Base-by-base conservation (phyloP, 805 yeast genomes). In the Cyberlindnera veronae region DNA sequence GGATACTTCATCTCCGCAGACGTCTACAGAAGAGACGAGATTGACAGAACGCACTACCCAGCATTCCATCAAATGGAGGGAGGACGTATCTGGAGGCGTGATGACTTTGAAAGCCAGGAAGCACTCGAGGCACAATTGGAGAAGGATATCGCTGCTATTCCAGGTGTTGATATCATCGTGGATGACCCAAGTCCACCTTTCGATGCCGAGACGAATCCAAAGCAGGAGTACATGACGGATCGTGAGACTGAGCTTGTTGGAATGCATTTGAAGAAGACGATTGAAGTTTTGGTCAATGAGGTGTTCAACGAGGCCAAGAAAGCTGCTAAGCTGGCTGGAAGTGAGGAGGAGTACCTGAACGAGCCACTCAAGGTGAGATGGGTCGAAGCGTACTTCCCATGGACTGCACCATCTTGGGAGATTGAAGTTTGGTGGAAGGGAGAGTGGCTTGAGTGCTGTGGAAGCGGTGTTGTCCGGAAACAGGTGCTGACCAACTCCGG, bases 341-440 rank as follows among this genome's bases (percentile, higher is more conserved):
- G 77, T 2, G 63, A 68, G 2, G 79, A 75, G 39, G 78, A 74
- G 5, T 82, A 79, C 50, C 61, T 81, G 47, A 72, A 78, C 44
- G 83, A 81, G 51, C 95, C 95, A 6, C 70, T 93, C 45, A 81
- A 77, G 56, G 85, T 90, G 15, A 74, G 98, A 51, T 93, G 99
- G 99, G 84, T 89, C 24, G 95, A 87, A 55, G 95, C 93, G 0
- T 87, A 81, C 55, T 93, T 93, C 68, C 99, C 99, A 4, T 93
- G 98, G 97, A 93, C 99, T 3, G 79, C 95, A 1, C 99, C 99
- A 4, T 85, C 95, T 31, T 93, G 95, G 95, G 97, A 93, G 57
- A 88, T 95, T 51, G 99, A 93, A 64, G 96, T 93, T 5, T 89
- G 95, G 90, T 93, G 98, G 97, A 86, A 89, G 58, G 95, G 93